These are phyloP conservation scores for Stereocaulon alpinum DNA, from an alignment of 495 filamentous ascomycete genomes.

Conservation along the genomic window DNA sequence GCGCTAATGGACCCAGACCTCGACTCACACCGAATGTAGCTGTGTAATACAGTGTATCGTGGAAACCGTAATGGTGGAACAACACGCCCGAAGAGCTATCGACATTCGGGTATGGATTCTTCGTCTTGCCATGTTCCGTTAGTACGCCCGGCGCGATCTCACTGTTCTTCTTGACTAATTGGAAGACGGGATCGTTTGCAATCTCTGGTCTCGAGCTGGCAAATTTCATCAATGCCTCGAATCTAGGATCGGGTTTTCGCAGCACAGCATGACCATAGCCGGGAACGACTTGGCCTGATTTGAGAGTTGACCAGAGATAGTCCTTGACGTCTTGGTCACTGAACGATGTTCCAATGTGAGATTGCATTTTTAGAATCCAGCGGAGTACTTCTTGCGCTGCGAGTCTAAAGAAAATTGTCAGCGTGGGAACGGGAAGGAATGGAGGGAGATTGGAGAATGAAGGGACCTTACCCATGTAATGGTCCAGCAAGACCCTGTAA, in stretches of 20 bases:
- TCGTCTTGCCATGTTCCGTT: slow-evolving; percentile 93
- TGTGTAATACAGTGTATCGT: slow-evolving; percentile 94
- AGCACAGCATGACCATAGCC: slow-evolving; percentile 98
- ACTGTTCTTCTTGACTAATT: slow-evolving; percentile 79
- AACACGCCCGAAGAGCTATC: slow-evolving; percentile 85
- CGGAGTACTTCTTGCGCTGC: slow-evolving; percentile 95
- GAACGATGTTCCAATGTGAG: slow-evolving; percentile 67
- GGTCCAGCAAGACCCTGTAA: slow-evolving; percentile 92
- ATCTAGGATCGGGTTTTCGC: slow-evolving; percentile 92
- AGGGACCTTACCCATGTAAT: slow-evolving; percentile 58
- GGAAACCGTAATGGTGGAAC: slow-evolving; percentile 95
- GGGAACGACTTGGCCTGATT: slow-evolving; percentile 87
- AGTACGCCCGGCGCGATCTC: slow-evolving; percentile 77
- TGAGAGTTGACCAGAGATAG: slow-evolving; percentile 89
- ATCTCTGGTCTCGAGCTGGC: slow-evolving; percentile 77
- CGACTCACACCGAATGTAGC: slow-evolving; percentile 92
- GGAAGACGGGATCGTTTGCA: slow-evolving; percentile 77
- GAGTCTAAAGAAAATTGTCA: slow-evolving; percentile 36
- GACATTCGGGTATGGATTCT: slow-evolving; percentile 96
- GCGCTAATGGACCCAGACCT: slow-evolving; percentile 82
- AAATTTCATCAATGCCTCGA: slow-evolving; percentile 94
- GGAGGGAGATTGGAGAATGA: not conserved
- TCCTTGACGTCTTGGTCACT: slow-evolving; percentile 66
- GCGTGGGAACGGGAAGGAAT: not conserved
- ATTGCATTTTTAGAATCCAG: slow-evolving; percentile 92